Conservation (phyloP, 2,329 filamentous ascomycete species). For the Amylocarpus encephaloides region DNA sequence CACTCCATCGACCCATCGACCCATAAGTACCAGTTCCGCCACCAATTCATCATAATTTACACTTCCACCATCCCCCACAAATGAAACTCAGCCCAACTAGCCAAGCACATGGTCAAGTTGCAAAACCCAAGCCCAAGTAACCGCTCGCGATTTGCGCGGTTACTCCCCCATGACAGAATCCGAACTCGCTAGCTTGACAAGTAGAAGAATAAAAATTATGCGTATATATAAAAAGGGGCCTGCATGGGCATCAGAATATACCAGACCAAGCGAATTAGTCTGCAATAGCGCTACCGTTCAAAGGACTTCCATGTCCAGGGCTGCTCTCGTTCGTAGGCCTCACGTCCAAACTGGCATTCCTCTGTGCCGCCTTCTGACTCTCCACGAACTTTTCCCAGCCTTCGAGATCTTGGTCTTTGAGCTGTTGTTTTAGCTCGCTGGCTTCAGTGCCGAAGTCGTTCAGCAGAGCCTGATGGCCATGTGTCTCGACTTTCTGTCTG, state of each 20-base stretch:
- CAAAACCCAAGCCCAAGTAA: no score
- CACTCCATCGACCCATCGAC: no score
- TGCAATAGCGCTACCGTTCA: constrained; percentile 17
- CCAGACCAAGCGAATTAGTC: neutral
- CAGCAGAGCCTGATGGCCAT: constrained; percentile 51
- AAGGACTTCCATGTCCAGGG: neutral
- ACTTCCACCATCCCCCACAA: no score
- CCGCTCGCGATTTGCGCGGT: no score
- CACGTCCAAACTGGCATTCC: constrained; percentile 19
- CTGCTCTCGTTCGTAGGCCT: constrained; percentile 11
- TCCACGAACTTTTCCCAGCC: constrained; percentile 59
- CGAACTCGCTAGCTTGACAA: no score
- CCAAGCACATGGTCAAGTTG: no score
- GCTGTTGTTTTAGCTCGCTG: constrained; percentile 35
- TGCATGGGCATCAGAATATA: neutral
- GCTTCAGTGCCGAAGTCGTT: constrained; percentile 48
- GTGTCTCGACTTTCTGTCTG: constrained; percentile 42
- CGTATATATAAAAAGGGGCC: neutral
- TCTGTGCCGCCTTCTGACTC: constrained; percentile 41
- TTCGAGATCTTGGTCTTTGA: constrained; percentile 58
- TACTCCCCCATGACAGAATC: no score
- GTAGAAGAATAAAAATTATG: neutral
- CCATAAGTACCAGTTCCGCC: no score
- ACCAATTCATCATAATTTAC: no score
- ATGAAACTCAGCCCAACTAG: no score